Evolutionary conservation across 2,329 filamentous ascomycete genomes (phyloP).

Genomic region (Fulvia fulva): DNA sequence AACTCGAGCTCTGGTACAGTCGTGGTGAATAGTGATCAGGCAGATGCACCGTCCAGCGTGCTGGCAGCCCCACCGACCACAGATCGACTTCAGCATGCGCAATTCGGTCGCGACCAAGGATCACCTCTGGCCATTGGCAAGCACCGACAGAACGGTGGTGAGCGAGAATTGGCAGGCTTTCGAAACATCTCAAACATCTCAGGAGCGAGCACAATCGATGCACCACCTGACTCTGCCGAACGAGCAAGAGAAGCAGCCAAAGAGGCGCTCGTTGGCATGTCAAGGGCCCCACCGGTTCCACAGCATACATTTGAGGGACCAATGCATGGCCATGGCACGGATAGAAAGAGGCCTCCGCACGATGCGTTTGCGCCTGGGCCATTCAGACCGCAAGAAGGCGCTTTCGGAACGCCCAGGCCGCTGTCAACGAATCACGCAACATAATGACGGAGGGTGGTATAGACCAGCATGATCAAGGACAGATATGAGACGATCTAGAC

Average conservation of each 20-base stretch:
- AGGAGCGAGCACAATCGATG: conserved; percentile 37
- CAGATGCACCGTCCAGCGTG: conserved; percentile 31
- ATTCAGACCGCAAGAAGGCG: conserved; percentile 27
- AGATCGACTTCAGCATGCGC: conserved; percentile 17
- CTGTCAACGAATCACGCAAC: not conserved
- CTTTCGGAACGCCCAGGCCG: conserved; percentile 7
- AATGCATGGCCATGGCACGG: conserved; percentile 20
- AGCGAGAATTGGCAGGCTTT: conserved; percentile 26
- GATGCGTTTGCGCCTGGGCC: conserved; percentile 22
- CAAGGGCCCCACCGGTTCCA: conserved; percentile 21
- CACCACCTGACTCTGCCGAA: conserved; percentile 25
- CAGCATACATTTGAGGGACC: conserved; percentile 27
- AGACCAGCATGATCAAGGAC: not conserved
- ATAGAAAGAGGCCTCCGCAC: conserved; percentile 18
- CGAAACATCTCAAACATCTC: conserved; percentile 37
- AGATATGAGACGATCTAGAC: not conserved
- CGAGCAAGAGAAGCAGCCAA: conserved; percentile 14
- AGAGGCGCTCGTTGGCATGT: conserved; percentile 12
- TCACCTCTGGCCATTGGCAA: conserved; percentile 29
- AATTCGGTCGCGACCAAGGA: conserved; percentile 9
- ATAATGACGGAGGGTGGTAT: not conserved
- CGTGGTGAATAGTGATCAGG: conserved; percentile 23
- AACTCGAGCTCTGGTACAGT: conserved; percentile 27
- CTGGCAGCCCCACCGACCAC: conserved; percentile 28
- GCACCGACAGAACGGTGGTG: conserved; percentile 24